A percentile compares a stretch with the other conserved stretches of the same genome.
These are phyloP conservation scores for Gaultheria prostrata DNA, from an alignment of 148 eudicot species.

Conservation along the genomic window DNA sequence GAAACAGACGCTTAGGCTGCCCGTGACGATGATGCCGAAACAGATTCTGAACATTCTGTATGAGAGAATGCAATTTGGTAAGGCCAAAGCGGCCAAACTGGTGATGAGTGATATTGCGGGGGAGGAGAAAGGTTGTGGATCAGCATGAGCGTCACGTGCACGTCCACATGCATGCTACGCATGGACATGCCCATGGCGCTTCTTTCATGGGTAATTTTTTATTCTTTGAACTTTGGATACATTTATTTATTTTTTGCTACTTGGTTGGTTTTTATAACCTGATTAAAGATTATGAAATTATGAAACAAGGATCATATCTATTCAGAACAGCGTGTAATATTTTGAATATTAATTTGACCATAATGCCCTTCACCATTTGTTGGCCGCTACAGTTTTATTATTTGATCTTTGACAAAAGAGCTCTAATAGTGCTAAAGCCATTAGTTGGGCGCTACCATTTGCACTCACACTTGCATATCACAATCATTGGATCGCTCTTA, in stretches of 20 bases:
- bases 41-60: slow-evolving; percentile 33
- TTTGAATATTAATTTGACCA: background rate
- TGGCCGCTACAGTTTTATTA: background rate
- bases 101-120: slow-evolving; percentile 16
- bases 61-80: slow-evolving; percentile 20
- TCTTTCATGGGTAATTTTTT: slow-evolving; percentile 32
- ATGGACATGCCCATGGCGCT: slow-evolving; percentile 26
- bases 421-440: too few relatives aligned
- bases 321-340: too few relatives aligned
- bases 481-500: too few relatives aligned
- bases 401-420: too few relatives aligned
- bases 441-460: too few relatives aligned
- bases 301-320: too few relatives aligned
- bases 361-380: background rate
- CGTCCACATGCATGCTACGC: slow-evolving; percentile 20
- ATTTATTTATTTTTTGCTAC: background rate
- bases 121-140: background rate
- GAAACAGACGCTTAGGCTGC: slow-evolving; percentile 29
- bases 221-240: background rate
- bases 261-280: background rate
- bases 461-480: too few relatives aligned
- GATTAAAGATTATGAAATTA: background rate
- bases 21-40: slow-evolving; percentile 27
- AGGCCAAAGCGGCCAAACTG: background rate
- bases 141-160: slow-evolving; percentile 34